These are phyloP conservation scores for Perkinsus olseni DNA, from an alignment of 169 alveolate genomes.

Conservation along the genomic window DNA sequence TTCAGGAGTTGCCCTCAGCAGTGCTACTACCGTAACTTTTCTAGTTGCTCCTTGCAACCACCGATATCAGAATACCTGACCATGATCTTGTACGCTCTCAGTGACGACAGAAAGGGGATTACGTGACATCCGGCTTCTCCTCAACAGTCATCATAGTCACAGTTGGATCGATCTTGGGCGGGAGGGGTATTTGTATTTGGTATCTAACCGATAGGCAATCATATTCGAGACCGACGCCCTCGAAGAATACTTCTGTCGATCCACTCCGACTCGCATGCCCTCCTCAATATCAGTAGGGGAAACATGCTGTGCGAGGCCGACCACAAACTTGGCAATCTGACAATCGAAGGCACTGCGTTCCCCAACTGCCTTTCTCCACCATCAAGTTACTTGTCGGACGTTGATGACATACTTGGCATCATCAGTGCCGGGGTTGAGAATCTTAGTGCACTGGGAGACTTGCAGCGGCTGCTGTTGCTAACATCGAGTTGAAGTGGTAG, in stretches of 20 bases:
- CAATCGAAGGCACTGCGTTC: constrained; percentile 42
- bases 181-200: constrained; percentile 92
- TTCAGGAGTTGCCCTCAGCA: neutral
- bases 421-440: constrained; percentile 91
- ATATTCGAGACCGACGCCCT: neutral
- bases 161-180: constrained; percentile 98
- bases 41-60: constrained; percentile 96
- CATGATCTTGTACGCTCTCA: neutral
- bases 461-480: constrained; percentile 90
- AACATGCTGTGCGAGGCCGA: constrained; percentile 95
- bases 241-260: neutral
- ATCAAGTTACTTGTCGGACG: constrained; percentile 17
- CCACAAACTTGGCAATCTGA: constrained; percentile 97
- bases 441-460: constrained; percentile 97
- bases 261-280: constrained; percentile 98
- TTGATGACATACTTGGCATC: constrained; percentile 90
- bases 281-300: constrained; percentile 99
- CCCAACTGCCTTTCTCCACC: neutral
- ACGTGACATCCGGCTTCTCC: constrained; percentile 99
- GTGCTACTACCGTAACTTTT: constrained; percentile 64
- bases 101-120: neutral
- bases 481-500: too few relatives aligned
- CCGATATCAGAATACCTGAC: constrained; percentile 89
- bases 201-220: constrained; percentile 59
- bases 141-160: constrained; percentile 99